Percentiles rank a stretch among this genome's conserved stretches.
Conservation (phyloP, 2,329 filamentous ascomycete genomes). For the Zymoseptoria ardabiliae region DNA sequence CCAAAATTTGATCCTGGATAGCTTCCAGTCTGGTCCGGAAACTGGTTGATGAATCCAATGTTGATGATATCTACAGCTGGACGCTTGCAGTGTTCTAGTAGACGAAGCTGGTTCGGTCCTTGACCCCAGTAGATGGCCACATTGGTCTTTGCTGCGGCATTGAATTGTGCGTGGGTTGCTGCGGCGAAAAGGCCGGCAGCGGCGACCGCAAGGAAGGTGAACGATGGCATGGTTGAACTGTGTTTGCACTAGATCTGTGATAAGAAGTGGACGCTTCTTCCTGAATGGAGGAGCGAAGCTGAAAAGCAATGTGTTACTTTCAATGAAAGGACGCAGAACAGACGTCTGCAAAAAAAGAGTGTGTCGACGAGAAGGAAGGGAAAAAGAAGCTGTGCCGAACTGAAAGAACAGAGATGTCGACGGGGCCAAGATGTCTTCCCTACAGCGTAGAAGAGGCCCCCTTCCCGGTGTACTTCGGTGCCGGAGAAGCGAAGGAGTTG, state of each 20-base stretch:
- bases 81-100: slow-evolving; percentile 47
- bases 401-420: background rate
- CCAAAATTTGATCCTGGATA: slow-evolving; percentile 51
- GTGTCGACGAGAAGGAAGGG: background rate
- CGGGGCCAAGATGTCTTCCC: background rate
- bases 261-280: slow-evolving; percentile 10
- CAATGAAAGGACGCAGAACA: slow-evolving; percentile 1
- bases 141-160: slow-evolving; percentile 39
- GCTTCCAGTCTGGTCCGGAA: slow-evolving; percentile 37
- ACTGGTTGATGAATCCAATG: slow-evolving; percentile 49
- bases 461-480: background rate
- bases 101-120: slow-evolving; percentile 41
- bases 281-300: slow-evolving; percentile 1
- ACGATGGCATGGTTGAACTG: slow-evolving; percentile 6
- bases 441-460: background rate
- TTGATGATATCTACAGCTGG: slow-evolving; percentile 49
- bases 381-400: background rate
- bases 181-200: slow-evolving; percentile 20
- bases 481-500: background rate
- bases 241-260: background rate
- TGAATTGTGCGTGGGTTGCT: slow-evolving; percentile 33
- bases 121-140: slow-evolving; percentile 52
- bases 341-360: background rate
- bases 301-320: background rate
- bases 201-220: slow-evolving; percentile 2